Base-by-base conservation (phyloP, 83 land plant species). In the Diphasiastrum complanatum region DNA sequence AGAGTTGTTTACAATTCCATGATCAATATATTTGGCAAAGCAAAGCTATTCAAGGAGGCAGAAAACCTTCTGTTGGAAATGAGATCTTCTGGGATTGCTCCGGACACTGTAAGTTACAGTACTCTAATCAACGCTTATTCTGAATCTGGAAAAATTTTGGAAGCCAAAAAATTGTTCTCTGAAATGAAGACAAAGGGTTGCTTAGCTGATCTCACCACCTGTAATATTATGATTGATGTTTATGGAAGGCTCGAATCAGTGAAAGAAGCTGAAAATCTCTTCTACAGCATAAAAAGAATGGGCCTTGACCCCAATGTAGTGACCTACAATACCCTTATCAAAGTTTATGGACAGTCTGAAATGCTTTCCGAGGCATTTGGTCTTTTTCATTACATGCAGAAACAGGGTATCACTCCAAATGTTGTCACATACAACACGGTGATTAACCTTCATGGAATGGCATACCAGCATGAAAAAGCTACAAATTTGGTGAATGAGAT, bases 371-470 rank as follows among this genome's bases (percentile, higher is more conserved):
- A 86, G 47, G 99, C 99, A 1, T 63, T 86, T 33, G 83, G 84
- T 43, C 65, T 90, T 4, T 95, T 89, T 68, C 75, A 82, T 25
- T 40, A 79, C 49, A 89, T 95, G 93, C 89, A 86, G 64, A 73
- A 63, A 63, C 81, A 76, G 67, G 79, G 72, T 5, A 62, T 84
- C 22, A 63, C 69, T 56, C 96, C 86, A 61, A 95, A 95, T 63
- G 80, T 84, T 18, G 78, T 89, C 23, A 95, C 93, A 0, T 95
- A 89, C 64, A 95, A 95, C 71, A 89, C 99, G 25, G 75, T 95
- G 80, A 81, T 95, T 57, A 72, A 66, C 51, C 75, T 95, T 5
- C 75, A 84, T 64, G 89, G 89, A 5, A 77, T 78, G 63, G 51
- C 81, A 0, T 66, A 79, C 24, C 85, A 95, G 73, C 75, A 87